Base-by-base conservation (phyloP, 2,329 filamentous ascomycete species). In the Huntiella moniliformis region DNA sequence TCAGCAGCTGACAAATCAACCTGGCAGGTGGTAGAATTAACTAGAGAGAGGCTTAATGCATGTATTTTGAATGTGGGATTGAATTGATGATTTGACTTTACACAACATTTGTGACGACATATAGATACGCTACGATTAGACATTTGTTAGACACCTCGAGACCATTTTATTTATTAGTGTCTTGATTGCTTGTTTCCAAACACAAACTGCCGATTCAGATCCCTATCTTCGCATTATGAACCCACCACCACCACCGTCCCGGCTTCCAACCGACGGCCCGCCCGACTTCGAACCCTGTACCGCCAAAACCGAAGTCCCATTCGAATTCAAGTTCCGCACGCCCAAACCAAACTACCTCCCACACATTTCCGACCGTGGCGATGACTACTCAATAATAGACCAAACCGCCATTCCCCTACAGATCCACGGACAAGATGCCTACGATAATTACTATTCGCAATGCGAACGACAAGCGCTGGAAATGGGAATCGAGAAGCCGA, bases 401-500 rank as follows among this genome's bases (percentile, higher is more conserved):
- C 66, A 72, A 50, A 71, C 67, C 55, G 60, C 62, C 52, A 58
- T 62, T 32, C 69, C 68, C 4, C 62, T 76, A 16, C 70, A 66
- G 46, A 59, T 61, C 34, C 64, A 70, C 17, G 64, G 62, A 52
- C 68, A 73, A 52, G 58, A 67, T 50, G 72, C 75, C 44, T 71
- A 76, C 54, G 68, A 66, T 50, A 65, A 65, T 49, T 76, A 67
- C 57, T 70, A 68, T 52, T 66, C 65, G 56, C 73, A 74, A 58
- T 71, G 71, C 60, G 72, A 71, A 57, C 67, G 67, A 45, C 61
- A 67, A 16, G 72, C 71, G 17, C 64, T 70, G 49, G 66, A 72
- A 44, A 71, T 83, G 61, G 79, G 77, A 53, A 83, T 95, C 56
- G 74, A 77, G 44, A 73, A 77, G 33, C 87, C 88, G 1, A 79